Conservation (phyloP, 768 basidiomycete species). For the Collybia sp. region DNA sequence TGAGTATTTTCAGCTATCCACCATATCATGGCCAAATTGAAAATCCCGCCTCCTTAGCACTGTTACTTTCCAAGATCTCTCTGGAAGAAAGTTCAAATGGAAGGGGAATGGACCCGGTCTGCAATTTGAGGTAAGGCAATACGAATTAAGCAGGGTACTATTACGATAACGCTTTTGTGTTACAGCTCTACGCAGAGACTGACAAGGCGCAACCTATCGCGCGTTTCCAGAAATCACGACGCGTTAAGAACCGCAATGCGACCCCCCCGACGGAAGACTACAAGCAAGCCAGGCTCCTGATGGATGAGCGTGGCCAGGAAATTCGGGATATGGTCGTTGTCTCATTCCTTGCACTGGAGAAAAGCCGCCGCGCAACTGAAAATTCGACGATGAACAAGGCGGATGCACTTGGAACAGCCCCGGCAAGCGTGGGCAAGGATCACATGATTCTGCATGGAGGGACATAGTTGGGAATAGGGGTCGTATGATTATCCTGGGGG, state of each 20-base stretch:
- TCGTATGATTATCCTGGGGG: too few relatives aligned
- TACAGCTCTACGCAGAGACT: conserved; percentile 28
- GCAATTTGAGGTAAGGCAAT: conserved; percentile 24
- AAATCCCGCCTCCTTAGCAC: conserved; percentile 10
- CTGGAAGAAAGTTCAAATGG: conserved; percentile 34
- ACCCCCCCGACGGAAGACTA: conserved; percentile 12
- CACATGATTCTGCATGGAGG: too few relatives aligned
- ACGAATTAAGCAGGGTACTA: background rate
- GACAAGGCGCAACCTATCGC: conserved; percentile 31
- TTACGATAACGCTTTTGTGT: too few relatives aligned
- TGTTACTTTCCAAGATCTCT: conserved; percentile 27
- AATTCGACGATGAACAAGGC: conserved; percentile 13
- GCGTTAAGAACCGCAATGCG: conserved; percentile 10
- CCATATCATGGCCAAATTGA: too few relatives aligned
- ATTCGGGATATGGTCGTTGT: conserved; percentile 32
- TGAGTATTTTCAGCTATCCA: conserved; percentile 12
- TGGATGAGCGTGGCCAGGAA: conserved; percentile 26
- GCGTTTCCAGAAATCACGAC: conserved; percentile 24
- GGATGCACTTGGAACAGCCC: conserved; percentile 6
- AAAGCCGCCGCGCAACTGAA: conserved; percentile 26
- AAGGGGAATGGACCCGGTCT: conserved; percentile 31
- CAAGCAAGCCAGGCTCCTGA: conserved; percentile 24
- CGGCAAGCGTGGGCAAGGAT: too few relatives aligned
- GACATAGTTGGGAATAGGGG: too few relatives aligned
- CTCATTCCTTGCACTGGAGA: conserved; percentile 39